These are phyloP conservation scores for Aphanomyces invadans DNA, from an alignment of 352 stramenopile species.

Conservation along the genomic window DNA sequence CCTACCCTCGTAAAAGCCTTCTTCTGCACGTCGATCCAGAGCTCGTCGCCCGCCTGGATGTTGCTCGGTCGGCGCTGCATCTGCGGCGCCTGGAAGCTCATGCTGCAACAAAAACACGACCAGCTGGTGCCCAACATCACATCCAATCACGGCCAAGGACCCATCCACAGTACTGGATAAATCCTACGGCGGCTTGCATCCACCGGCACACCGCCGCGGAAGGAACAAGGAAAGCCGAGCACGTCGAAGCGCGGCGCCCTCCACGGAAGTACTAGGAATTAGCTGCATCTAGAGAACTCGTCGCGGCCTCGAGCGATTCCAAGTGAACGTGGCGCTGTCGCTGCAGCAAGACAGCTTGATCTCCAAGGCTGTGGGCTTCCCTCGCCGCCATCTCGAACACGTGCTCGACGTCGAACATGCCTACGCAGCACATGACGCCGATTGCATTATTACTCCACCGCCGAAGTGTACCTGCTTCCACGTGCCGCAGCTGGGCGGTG, in stretches of 20 bases:
- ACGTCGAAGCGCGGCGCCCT: no score
- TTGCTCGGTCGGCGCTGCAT: neutral
- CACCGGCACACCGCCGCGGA: neutral
- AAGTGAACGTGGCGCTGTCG: neutral
- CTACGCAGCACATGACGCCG: neutral
- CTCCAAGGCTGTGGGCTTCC: slow-evolving; percentile 6
- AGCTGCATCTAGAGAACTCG: no score
- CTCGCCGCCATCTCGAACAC: slow-evolving; percentile 19
- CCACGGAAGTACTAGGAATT: no score
- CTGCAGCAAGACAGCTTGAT: slow-evolving; percentile 2
- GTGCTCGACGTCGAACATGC: slow-evolving; percentile 19
- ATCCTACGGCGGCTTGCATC: neutral
- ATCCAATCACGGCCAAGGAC: no score
- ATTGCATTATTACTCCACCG: neutral
- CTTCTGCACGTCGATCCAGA: slow-evolving; percentile 88
- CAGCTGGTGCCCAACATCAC: no score
- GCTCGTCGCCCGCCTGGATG: slow-evolving; percentile 37
- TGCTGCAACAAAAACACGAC: neutral
- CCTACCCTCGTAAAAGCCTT: slow-evolving; percentile 84
- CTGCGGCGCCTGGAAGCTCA: neutral
- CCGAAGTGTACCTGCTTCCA: slow-evolving; percentile 11
- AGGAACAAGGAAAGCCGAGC: no score
- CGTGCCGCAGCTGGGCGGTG: neutral
- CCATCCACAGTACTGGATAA: neutral
- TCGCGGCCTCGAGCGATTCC: neutral